phyloP scores from a whole-genome alignment of 768 basidiomycete species.

The Lactarius trivialis region DNA sequence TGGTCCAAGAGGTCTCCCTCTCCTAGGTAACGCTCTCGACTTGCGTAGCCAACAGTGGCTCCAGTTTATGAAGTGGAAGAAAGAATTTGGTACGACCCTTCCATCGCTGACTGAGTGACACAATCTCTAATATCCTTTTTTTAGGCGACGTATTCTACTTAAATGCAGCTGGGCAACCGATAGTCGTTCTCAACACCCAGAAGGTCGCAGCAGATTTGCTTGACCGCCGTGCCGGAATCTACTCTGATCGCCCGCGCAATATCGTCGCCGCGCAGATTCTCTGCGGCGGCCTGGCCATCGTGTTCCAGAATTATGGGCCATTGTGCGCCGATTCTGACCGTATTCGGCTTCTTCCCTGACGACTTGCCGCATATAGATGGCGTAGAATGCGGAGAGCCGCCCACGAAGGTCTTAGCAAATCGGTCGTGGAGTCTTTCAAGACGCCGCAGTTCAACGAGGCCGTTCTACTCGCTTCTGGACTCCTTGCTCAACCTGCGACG shows the following conservation, averaged over 20 bases:
- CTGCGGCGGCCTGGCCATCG: slow-evolving; percentile 18
- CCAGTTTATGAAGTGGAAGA: slow-evolving; percentile 15
- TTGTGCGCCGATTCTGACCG: background rate
- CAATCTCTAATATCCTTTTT: background rate
- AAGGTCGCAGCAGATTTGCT: slow-evolving; percentile 26
- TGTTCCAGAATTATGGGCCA: slow-evolving; percentile 18
- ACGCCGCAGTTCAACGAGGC: slow-evolving; percentile 5
- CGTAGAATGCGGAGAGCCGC: slow-evolving; percentile 13
- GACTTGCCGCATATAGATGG: slow-evolving; percentile 12
- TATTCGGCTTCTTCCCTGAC: background rate
- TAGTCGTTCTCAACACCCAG: slow-evolving; percentile 25
- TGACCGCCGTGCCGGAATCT: slow-evolving; percentile 21
- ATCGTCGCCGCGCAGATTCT: slow-evolving; percentile 18
- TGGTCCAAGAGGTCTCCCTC: slow-evolving; percentile 16
- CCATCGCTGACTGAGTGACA: background rate
- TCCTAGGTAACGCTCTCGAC: slow-evolving; percentile 14
- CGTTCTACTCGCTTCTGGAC: background rate
- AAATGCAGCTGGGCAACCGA: slow-evolving; percentile 22
- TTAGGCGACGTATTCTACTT: slow-evolving; percentile 22
- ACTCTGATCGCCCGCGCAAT: slow-evolving; percentile 20
- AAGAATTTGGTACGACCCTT: slow-evolving; percentile 10
- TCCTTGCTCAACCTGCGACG: background rate
- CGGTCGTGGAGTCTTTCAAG: background rate
- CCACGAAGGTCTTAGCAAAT: slow-evolving; percentile 9
- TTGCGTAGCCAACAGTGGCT: slow-evolving; percentile 20